A percentile compares a stretch with the other conserved stretches of the same genome.
Evolutionary conservation across 441 rosid genomes (phyloP).

Genomic region (Erodium chrysanthum): DNA sequence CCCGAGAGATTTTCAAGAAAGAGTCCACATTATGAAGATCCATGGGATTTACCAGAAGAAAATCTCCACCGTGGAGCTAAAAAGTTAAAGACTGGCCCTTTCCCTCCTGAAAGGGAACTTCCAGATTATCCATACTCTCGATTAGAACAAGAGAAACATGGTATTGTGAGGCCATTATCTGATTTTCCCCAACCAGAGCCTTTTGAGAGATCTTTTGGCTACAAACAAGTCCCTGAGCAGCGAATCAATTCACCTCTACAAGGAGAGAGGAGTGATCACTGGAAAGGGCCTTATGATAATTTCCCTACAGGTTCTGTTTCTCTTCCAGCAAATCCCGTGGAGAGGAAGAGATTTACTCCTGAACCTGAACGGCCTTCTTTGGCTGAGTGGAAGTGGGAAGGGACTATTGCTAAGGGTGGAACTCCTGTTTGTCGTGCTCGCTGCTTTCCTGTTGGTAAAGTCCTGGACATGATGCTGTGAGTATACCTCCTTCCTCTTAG

Average conservation of each 20-base stretch:
- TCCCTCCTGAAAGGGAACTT: slow-evolving; percentile 56
- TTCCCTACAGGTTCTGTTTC: slow-evolving; percentile 35
- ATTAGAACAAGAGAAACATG: slow-evolving; percentile 43
- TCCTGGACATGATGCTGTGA: slow-evolving; percentile 73
- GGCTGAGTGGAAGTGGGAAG: slow-evolving; percentile 98
- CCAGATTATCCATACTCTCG: slow-evolving; percentile 59
- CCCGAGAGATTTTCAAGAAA: slow-evolving; percentile 34
- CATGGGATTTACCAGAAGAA: slow-evolving; percentile 72
- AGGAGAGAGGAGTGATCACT: slow-evolving; percentile 42
- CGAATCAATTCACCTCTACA: slow-evolving; percentile 22
- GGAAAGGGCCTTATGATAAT: slow-evolving; percentile 45
- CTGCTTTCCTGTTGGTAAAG: slow-evolving; percentile 89
- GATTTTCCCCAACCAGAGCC: slow-evolving; percentile 47
- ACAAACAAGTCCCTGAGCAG: slow-evolving; percentile 41
- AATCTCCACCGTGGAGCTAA: slow-evolving; percentile 49
- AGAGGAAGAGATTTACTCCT: slow-evolving; percentile 49
- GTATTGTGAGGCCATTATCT: slow-evolving; percentile 36
- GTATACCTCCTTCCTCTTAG: slow-evolving; percentile 21
- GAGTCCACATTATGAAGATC: slow-evolving; percentile 49
- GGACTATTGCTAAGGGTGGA: slow-evolving; percentile 92
- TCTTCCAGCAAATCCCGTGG: slow-evolving; percentile 35
- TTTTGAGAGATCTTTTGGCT: slow-evolving; percentile 35
- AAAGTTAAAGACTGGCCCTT: slow-evolving; percentile 54
- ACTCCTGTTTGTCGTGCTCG: slow-evolving; percentile 85
- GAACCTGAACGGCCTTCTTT: slow-evolving; percentile 47